Evolutionary conservation across 352 stramenopile genomes (phyloP), one percentile per base, ranked within the genome.

Genomic region (Pythium vanterpoolii): DNA sequence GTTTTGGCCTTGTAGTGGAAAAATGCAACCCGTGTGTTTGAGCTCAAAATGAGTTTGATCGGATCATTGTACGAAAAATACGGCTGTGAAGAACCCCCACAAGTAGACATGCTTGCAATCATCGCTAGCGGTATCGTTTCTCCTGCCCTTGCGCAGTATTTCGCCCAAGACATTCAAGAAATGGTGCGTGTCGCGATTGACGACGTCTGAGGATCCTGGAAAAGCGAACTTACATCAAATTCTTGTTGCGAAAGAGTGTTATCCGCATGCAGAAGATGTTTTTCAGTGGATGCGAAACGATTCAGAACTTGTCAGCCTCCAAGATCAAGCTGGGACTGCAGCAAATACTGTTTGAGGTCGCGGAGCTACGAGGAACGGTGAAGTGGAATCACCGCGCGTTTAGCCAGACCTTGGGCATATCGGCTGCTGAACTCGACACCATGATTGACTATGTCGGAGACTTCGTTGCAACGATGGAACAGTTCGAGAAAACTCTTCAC

Each of bases 91-190:
- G 75, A 84, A 18, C 68, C 77, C 13, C 79, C 83, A 21, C 83
- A 90, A 46, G 72, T 81, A 9, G 79, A 92, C 47, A 90, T 92
- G 83, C 67, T 92, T n/a, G 75, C 76, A 1, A 64, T 79, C 5
- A 57, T 83, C 16, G 77, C 76, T 1, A 83, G 66, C 8, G 83
- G 83, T 0, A 85, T 89, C 45, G 78, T 75, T 21, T 66, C 78
- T 7, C 83, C 83, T 24, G 79, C 78, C 13, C 60, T 92, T 6
- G 76, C 78, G 1, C 83, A 92, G 51, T 92, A 87, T 44, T 92
- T 92, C 62, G 79, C 83, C 2, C 83, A 92, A 62, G 79, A 92
- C 55, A 92, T 92, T 45, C 79, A 90, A 45, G 83, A 90, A 64
- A 86, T 88, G 76, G 82, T 89, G 60, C 31, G 71, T 26, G 18